Conservation (phyloP, 2,329 filamentous ascomycete genomes). For the Thielaviopsis musarum region DNA sequence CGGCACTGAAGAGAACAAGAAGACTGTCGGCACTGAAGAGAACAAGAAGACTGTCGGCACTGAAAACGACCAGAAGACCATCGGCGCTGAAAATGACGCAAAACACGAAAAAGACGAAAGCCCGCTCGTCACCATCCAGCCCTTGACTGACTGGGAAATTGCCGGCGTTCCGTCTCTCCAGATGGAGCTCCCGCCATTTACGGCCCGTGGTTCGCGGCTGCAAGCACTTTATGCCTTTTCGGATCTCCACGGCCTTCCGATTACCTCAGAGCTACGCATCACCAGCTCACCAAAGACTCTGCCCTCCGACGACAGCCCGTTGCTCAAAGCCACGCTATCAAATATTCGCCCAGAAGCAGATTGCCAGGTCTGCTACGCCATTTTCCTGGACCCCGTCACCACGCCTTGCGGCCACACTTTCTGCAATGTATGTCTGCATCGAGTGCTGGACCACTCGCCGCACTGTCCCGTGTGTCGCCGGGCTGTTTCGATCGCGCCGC, state of each 20-base stretch:
- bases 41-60: not conserved
- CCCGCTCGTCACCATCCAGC: not conserved
- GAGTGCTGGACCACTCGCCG: constrained; percentile 59
- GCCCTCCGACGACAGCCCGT: not conserved
- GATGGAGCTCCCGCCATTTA: not conserved
- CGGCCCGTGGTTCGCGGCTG: not conserved
- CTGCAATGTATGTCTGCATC: constrained; percentile 62
- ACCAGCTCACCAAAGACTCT: not conserved
- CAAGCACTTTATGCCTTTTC: constrained; percentile 2
- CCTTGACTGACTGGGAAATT: not conserved
- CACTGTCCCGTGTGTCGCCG: constrained; percentile 71
- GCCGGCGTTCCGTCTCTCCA: not conserved
- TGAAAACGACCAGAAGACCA: too few relatives aligned
- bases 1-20: not conserved
- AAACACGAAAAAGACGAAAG: too few relatives aligned
- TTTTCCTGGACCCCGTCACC: constrained; percentile 69
- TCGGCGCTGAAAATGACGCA: too few relatives aligned
- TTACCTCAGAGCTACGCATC: not conserved
- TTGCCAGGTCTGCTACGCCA: constrained; percentile 72
- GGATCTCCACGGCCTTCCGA: not conserved
- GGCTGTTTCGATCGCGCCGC: constrained; percentile 33
- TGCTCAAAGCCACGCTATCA: constrained; percentile 40
- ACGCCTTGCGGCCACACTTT: constrained; percentile 82
- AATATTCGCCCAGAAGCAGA: constrained; percentile 55
- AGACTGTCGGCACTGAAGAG: not conserved